Percentiles rank a stretch among this genome's conserved stretches.
phyloP scores from a whole-genome alignment of 1,284 basidiomycete genomes.

The Cystobasidium slooffiae region DNA sequence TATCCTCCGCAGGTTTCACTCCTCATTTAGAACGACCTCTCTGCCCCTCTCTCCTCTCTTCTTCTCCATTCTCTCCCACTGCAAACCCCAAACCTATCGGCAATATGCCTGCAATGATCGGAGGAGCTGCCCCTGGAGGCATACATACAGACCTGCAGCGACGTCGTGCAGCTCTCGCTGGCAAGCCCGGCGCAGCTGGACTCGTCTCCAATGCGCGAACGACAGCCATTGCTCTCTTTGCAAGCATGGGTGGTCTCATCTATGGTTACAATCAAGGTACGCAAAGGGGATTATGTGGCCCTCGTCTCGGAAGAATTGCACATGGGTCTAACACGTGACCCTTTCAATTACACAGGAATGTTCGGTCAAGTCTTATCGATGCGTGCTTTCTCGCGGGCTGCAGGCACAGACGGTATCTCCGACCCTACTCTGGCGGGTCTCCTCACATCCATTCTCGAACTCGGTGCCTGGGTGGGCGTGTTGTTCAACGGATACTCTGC shows the following conservation, averaged over 20 bases:
- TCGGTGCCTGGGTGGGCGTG: slow-evolving; percentile 52
- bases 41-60: neutral
- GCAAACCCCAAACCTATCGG: neutral
- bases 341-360: slow-evolving; percentile 27
- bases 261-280: slow-evolving; percentile 53
- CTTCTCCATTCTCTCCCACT: neutral
- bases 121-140: neutral
- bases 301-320: neutral
- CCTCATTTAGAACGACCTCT: neutral
- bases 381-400: slow-evolving; percentile 48
- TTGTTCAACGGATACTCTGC: slow-evolving; percentile 30
- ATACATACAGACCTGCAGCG: slow-evolving; percentile 5
- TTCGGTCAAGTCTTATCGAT: slow-evolving; percentile 53
- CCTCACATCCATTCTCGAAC: slow-evolving; percentile 53
- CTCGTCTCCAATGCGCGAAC: slow-evolving; percentile 51
- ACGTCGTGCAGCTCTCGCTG: slow-evolving; percentile 43
- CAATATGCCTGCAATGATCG: slow-evolving; percentile 10
- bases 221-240: slow-evolving; percentile 52
- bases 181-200: slow-evolving; percentile 47
- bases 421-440: slow-evolving; percentile 49
- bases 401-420: slow-evolving; percentile 50
- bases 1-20: neutral
- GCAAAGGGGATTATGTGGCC: slow-evolving; percentile 2
- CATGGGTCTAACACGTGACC: neutral
- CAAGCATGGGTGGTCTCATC: slow-evolving; percentile 53